Conservation (phyloP, 2,329 filamentous ascomycete species). For the Arachnopeziza araneosa region DNA sequence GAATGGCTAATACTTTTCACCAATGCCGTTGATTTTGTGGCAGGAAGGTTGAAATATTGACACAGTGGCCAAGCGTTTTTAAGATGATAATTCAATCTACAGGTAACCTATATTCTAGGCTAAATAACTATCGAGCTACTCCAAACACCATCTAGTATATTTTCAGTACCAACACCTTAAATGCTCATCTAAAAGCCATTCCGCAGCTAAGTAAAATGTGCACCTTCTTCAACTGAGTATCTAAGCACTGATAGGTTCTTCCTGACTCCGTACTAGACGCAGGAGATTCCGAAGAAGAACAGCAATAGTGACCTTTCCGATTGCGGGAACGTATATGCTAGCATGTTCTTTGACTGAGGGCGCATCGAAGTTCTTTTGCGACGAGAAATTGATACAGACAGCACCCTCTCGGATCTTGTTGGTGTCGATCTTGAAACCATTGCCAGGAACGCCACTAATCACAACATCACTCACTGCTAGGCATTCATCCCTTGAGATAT, state of each 20-base stretch:
- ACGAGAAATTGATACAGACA: slow-evolving; percentile 98
- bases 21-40: no score
- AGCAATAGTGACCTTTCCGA: slow-evolving; percentile 96
- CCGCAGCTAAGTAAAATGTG: neutral
- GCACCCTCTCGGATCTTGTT: slow-evolving; percentile 80
- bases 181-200: neutral
- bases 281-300: slow-evolving; percentile 84
- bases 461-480: slow-evolving; percentile 88
- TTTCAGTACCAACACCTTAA: neutral
- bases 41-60: no score
- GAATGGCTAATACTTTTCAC: no score
- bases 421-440: slow-evolving; percentile 84
- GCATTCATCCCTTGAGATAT: slow-evolving; percentile 73
- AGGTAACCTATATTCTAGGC: neutral
- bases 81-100: neutral
- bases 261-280: slow-evolving; percentile 1
- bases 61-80: neutral
- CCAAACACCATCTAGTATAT: neutral
- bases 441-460: slow-evolving; percentile 84
- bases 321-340: slow-evolving; percentile 92
- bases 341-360: slow-evolving; percentile 90
- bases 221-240: neutral
- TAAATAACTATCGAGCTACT: neutral
- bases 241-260: neutral
- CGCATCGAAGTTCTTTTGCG: slow-evolving; percentile 83